phyloP scores from a whole-genome alignment of 2,329 filamentous ascomycete species.

The Venturia pyrina region DNA sequence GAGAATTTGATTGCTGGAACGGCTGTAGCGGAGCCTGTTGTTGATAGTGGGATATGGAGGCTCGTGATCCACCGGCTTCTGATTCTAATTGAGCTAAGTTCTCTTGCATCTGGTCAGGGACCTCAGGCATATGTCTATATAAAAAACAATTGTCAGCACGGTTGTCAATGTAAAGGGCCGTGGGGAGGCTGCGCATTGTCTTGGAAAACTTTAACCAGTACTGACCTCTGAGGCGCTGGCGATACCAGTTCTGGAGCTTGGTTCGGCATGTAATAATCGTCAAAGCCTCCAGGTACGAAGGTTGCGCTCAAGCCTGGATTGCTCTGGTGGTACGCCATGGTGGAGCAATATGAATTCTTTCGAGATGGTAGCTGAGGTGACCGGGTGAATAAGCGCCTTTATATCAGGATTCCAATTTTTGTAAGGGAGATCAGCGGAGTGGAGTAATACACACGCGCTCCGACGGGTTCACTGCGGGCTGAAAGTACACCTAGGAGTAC shows the following conservation, averaged over 20 bases:
- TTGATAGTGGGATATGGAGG: slow-evolving; percentile 18
- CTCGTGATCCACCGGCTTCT: slow-evolving; percentile 49
- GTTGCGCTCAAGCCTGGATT: slow-evolving; percentile 42
- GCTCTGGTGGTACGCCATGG: slow-evolving; percentile 10
- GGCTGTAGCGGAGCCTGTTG: slow-evolving; percentile 15
- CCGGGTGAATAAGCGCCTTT: not conserved
- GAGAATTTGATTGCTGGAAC: slow-evolving; percentile 15
- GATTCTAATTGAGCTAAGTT: slow-evolving; percentile 86
- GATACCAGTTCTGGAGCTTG: slow-evolving; percentile 53
- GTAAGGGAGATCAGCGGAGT: not conserved
- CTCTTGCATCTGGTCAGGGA: slow-evolving; percentile 93
- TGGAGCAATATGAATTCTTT: not conserved
- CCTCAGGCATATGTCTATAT: slow-evolving; percentile 80
- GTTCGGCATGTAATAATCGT: slow-evolving; percentile 56
- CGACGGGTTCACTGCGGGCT: not conserved
- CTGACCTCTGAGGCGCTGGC: slow-evolving; percentile 58
- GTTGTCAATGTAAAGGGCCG: not conserved
- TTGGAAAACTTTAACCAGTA: not conserved
- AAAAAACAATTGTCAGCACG: slow-evolving; percentile 13
- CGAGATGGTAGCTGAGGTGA: not conserved
- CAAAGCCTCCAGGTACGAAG: slow-evolving; percentile 56
- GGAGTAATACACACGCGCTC: not conserved
- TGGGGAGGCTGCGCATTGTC: slow-evolving; percentile 9
- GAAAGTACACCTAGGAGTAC: not conserved
- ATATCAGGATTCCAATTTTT: not conserved